Conservation (phyloP, 2,329 filamentous ascomycete species). For the Pestalotiopsis sp. region DNA sequence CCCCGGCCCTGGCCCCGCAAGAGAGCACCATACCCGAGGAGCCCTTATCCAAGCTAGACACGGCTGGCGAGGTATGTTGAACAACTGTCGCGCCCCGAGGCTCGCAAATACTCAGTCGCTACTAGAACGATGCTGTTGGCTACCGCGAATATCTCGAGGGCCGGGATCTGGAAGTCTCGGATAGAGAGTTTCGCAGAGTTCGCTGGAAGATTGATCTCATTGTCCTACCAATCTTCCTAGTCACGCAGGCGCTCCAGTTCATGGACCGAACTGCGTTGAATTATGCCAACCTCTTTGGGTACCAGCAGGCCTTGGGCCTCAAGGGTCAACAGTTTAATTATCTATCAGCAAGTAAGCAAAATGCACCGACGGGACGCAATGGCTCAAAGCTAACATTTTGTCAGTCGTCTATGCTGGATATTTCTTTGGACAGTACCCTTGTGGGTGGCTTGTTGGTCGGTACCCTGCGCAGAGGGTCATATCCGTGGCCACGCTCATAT, state of each 20-base stretch:
- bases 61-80: neutral
- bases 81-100: neutral
- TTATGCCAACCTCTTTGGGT: conserved; percentile 35
- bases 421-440: conserved; percentile 42
- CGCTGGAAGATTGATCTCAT: conserved; percentile 32
- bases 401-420: conserved; percentile 38
- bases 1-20: neutral
- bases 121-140: conserved; percentile 17
- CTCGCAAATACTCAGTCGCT: neutral
- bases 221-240: conserved; percentile 30
- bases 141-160: conserved; percentile 20
- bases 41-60: conserved; percentile 4
- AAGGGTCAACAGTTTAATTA: conserved; percentile 35
- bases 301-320: conserved; percentile 32
- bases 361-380: neutral
- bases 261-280: conserved; percentile 32
- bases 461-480: conserved; percentile 36
- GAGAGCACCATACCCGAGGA: neutral
- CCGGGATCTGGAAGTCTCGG: conserved; percentile 18
- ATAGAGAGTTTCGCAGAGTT: conserved; percentile 20
- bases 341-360: conserved; percentile 30
- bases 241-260: conserved; percentile 32
- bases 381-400: neutral
- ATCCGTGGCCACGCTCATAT: conserved; percentile 29
- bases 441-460: conserved; percentile 37